Conservation (phyloP, 768 basidiomycete species). For the Calvatia gigantea region DNA sequence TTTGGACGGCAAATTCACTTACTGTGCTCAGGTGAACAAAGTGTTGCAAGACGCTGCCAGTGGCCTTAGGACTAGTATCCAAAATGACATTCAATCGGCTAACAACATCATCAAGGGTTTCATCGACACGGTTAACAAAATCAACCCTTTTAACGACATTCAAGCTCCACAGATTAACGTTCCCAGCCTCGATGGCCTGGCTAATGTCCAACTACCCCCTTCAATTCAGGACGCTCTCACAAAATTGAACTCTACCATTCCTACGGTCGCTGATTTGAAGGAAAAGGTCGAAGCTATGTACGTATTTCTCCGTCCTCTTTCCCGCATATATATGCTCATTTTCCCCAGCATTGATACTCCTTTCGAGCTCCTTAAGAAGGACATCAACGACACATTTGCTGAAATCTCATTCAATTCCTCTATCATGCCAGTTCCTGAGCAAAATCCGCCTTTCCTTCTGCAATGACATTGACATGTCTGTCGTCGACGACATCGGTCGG, state of each 20-base stretch:
- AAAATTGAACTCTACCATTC: constrained; percentile 78
- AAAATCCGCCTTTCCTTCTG: constrained; percentile 75
- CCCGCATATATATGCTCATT: not conserved
- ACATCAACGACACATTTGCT: constrained; percentile 84
- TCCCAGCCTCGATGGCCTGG: constrained; percentile 68
- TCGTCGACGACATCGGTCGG: constrained; percentile 80
- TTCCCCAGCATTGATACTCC: constrained; percentile 70
- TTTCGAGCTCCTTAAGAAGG: constrained; percentile 82
- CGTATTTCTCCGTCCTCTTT: constrained; percentile 23
- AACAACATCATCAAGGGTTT: constrained; percentile 66
- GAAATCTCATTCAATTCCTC: constrained; percentile 71
- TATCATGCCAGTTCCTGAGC: constrained; percentile 71
- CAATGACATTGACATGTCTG: constrained; percentile 69
- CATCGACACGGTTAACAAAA: constrained; percentile 67
- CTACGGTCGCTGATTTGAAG: constrained; percentile 74
- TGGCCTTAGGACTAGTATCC: constrained; percentile 64
- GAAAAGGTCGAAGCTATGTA: constrained; percentile 64
- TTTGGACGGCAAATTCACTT: not conserved
- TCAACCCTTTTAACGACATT: constrained; percentile 71
- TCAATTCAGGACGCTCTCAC: constrained; percentile 70
- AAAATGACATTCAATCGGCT: constrained; percentile 61
- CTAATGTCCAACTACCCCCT: constrained; percentile 78
- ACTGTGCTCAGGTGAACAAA: constrained; percentile 58
- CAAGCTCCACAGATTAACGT: constrained; percentile 68
- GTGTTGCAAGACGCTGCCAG: constrained; percentile 58